These are phyloP conservation scores for Rubus parviflorus DNA, from an alignment of 306 rosid genomes.

Conservation along the genomic window DNA sequence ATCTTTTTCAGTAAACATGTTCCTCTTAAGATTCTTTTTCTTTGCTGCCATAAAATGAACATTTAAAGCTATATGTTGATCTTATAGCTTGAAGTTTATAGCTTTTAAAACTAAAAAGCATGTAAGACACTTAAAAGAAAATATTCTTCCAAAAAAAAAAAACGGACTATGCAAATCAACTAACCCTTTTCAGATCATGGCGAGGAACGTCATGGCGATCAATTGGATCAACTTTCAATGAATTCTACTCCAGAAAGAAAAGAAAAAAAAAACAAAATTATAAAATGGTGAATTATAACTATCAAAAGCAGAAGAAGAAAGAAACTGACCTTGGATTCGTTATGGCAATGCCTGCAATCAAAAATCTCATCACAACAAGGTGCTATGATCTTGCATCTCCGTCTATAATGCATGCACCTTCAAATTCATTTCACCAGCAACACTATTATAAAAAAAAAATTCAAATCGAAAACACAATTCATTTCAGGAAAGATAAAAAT, in stretches of 20 bases:
- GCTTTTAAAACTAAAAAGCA: background rate
- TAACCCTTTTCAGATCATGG: slow-evolving; percentile 62
- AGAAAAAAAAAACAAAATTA: background rate
- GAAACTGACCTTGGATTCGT: slow-evolving; percentile 36
- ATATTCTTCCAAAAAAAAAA: background rate
- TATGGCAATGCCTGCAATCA: slow-evolving; percentile 56
- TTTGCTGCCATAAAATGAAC: background rate
- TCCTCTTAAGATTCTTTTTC: background rate
- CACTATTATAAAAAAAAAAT: background rate
- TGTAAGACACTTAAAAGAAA: background rate
- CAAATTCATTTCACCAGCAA: background rate
- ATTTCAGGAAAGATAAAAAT: background rate
- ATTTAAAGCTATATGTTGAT: background rate
- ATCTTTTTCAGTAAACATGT: background rate
- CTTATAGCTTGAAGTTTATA: background rate
- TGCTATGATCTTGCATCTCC: slow-evolving; percentile 53
- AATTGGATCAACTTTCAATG: slow-evolving; percentile 48
- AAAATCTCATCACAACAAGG: slow-evolving; percentile 54
- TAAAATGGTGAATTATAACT: background rate
- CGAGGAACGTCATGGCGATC: slow-evolving; percentile 76
- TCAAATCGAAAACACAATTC: background rate
- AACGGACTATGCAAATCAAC: slow-evolving; percentile 7
- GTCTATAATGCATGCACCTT: slow-evolving; percentile 47
- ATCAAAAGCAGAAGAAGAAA: background rate
- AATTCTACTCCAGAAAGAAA: slow-evolving; percentile 44